Evolutionary conservation across 306 rosid genomes (phyloP).

Genomic region (Ziziphus jujuba): DNA sequence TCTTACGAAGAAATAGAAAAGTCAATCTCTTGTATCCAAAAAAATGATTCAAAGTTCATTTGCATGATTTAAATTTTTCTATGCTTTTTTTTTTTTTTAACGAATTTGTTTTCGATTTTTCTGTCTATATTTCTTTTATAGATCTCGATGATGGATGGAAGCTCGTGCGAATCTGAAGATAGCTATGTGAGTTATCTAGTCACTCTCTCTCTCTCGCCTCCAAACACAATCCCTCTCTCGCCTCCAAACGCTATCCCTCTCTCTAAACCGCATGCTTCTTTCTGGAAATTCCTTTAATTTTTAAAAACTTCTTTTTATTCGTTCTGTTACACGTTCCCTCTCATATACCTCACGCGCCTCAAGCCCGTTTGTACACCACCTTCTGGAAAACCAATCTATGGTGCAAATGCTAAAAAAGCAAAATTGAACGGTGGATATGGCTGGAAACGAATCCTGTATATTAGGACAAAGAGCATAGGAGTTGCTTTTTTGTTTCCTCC

Average conservation of each 20-base stretch:
- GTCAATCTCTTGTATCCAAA: background rate
- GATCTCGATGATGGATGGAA: conserved; percentile 31
- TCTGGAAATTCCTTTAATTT: background rate
- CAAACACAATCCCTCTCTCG: no score
- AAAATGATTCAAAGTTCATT: background rate
- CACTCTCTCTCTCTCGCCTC: conserved; percentile 9
- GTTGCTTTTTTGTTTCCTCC: no score
- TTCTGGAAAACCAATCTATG: background rate
- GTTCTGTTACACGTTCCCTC: background rate
- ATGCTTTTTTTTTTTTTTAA: background rate
- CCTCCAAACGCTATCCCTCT: no score
- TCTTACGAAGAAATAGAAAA: no score
- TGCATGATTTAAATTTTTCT: background rate
- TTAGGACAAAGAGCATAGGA: no score
- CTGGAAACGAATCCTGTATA: no score
- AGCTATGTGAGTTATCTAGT: conserved; percentile 32
- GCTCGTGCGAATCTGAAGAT: conserved; percentile 30
- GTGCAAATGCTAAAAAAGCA: background rate
- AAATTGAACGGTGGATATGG: background rate
- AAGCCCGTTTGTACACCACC: no score
- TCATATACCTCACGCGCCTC: background rate
- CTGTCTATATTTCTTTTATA: background rate
- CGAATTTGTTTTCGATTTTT: background rate
- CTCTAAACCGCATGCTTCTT: conserved; percentile 18
- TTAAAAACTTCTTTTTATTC: no score